Evolutionary conservation across 306 rosid species (phyloP).

Genomic region (Dryas alaskensis): DNA sequence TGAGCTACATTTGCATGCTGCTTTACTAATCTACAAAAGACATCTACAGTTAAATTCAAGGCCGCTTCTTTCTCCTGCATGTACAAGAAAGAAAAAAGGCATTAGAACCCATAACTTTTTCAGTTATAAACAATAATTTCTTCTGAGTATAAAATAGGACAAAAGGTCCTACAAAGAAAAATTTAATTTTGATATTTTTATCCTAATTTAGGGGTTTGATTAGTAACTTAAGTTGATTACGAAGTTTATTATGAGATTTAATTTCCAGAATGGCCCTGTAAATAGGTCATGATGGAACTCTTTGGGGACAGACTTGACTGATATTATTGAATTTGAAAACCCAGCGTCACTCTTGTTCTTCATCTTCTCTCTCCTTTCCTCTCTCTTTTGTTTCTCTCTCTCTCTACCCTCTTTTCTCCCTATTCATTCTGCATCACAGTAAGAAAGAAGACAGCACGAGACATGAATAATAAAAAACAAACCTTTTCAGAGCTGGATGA

Average conservation of each 20-base stretch:
- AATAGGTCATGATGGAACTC: background rate
- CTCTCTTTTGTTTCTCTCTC: background rate
- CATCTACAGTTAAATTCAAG: constrained; percentile 84
- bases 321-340: background rate
- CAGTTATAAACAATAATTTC: constrained; percentile 10
- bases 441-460: constrained; percentile 6
- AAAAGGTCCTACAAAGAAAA: background rate
- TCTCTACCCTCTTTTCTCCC: background rate
- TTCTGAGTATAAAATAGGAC: constrained; percentile 9
- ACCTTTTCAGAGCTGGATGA: constrained; percentile 99
- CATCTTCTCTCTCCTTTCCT: background rate
- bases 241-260: background rate
- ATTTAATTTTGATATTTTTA: background rate
- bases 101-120: constrained; percentile 23
- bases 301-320: background rate
- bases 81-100: background rate
- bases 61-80: constrained; percentile 99
- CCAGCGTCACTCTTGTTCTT: background rate
- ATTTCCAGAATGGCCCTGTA: background rate
- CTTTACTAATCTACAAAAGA: constrained; percentile 98
- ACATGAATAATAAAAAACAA: constrained; percentile 31
- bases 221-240: background rate
- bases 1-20: constrained; percentile 85
- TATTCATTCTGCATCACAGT: background rate
- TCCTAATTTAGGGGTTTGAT: background rate